phyloP scores from a whole-genome alignment of 192 early-diverging fungal species.

The Mortierella alpina region DNA sequence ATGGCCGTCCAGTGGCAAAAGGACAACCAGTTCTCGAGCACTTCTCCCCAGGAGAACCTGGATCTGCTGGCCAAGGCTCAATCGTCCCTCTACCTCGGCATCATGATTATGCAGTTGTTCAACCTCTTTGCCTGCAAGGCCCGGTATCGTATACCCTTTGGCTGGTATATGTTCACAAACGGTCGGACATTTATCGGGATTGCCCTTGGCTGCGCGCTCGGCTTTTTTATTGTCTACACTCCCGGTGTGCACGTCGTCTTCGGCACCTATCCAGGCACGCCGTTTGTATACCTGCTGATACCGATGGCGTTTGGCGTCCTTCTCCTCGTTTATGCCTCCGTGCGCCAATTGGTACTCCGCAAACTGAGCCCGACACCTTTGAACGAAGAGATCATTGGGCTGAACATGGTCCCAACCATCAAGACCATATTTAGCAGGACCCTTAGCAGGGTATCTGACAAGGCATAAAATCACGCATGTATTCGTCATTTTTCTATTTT shows the following conservation, averaged over 20 bases:
- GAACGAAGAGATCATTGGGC: constrained; percentile 82
- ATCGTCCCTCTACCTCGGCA: constrained; percentile 76
- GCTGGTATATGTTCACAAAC: constrained; percentile 86
- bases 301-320: constrained; percentile 84
- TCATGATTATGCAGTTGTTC: constrained; percentile 91
- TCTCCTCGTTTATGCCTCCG: constrained; percentile 78
- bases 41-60: background rate
- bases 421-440: constrained; percentile 49
- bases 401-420: constrained; percentile 65
- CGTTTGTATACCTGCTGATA: constrained; percentile 85
- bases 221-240: constrained; percentile 81
- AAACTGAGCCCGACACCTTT: constrained; percentile 71
- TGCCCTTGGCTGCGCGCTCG: constrained; percentile 71
- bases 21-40: constrained; percentile 58
- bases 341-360: constrained; percentile 72
- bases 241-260: constrained; percentile 86
- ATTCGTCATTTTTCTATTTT: too few relatives aligned
- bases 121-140: constrained; percentile 96
- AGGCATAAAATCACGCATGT: too few relatives aligned
- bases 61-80: constrained; percentile 83
- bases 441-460: too few relatives aligned
- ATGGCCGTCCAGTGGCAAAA: constrained; percentile 69
- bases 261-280: constrained; percentile 62
- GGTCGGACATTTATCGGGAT: constrained; percentile 73
- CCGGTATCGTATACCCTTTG: constrained; percentile 77